These are phyloP conservation scores for Metschnikowia arizonensis DNA, from an alignment of 805 yeast species.

Conservation along the genomic window DNA sequence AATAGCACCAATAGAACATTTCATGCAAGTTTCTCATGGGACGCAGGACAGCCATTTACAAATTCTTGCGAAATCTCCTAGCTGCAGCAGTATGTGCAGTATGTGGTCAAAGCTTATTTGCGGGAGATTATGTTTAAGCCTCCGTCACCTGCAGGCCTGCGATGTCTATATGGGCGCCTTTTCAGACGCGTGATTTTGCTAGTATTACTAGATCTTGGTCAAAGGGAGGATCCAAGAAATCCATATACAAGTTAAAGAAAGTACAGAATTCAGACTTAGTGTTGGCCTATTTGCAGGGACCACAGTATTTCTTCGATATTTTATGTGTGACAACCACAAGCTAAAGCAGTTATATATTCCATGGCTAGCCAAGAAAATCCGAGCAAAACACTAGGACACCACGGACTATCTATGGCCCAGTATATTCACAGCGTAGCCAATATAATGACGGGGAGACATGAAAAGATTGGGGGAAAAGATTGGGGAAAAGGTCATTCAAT, in stretches of 20 bases:
- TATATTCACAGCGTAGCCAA: background rate
- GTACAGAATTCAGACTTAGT: background rate
- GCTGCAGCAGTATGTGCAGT: conserved; percentile 10
- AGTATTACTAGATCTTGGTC: background rate
- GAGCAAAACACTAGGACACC: background rate
- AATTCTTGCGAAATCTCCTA: conserved; percentile 1
- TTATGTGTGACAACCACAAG: background rate
- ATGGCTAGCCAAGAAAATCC: conserved; percentile 1
- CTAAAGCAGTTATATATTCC: background rate
- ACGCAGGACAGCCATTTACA: conserved; percentile 5
- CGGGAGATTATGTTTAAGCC: conserved; percentile 13
- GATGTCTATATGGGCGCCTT: conserved; percentile 1
- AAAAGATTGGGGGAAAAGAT: no score
- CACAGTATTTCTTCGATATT: background rate
- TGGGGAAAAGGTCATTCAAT: no score
- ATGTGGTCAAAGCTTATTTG: conserved; percentile 13
- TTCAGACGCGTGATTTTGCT: background rate
- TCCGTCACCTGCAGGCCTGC: background rate
- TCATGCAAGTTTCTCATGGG: conserved; percentile 3
- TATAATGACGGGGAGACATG: background rate
- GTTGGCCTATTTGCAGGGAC: background rate
- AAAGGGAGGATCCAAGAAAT: background rate
- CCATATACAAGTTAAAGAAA: background rate
- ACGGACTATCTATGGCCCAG: no score
- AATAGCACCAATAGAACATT: conserved; percentile 2